Evolutionary conservation across 345 rosid species (phyloP).

Genomic region (Populus ilicifolia): DNA sequence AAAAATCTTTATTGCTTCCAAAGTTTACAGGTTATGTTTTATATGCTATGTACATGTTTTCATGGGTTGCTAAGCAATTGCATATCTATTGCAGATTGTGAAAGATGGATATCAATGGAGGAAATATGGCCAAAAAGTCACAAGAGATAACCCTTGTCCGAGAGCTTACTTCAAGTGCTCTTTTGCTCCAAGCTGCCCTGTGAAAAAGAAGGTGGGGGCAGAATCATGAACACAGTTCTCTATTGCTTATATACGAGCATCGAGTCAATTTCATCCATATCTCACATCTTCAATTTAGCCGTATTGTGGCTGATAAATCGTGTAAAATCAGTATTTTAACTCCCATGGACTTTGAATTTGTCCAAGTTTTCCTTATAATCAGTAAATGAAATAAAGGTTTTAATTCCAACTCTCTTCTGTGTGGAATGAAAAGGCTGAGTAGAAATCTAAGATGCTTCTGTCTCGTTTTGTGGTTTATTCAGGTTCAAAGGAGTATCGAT

Average conservation of each 20-base stretch:
- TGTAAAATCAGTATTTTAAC: background rate
- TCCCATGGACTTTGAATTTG: background rate
- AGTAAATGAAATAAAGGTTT: background rate
- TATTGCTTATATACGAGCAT: background rate
- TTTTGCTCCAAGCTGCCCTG: conserved; percentile 92
- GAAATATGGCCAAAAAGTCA: conserved; percentile 97
- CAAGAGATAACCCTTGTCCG: conserved; percentile 96
- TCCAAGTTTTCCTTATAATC: background rate
- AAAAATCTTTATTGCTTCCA: background rate
- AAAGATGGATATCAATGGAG: conserved; percentile 99
- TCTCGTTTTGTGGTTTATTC: conserved; percentile 10
- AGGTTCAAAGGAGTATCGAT: conserved; percentile 92
- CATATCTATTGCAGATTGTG: conserved; percentile 48
- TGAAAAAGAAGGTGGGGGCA: conserved; percentile 76
- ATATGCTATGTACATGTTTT: background rate
- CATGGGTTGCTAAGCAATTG: background rate
- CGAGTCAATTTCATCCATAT: background rate
- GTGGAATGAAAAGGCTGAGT: background rate
- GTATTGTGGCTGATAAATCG: background rate
- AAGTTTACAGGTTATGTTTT: background rate
- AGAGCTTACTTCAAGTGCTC: conserved; percentile 98
- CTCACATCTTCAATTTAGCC: background rate
- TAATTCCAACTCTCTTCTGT: background rate
- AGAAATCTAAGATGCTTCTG: background rate
- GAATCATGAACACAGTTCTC: background rate